phyloP scores from a whole-genome alignment of 257 asterid species.

The Jaltomata sinuosa region DNA sequence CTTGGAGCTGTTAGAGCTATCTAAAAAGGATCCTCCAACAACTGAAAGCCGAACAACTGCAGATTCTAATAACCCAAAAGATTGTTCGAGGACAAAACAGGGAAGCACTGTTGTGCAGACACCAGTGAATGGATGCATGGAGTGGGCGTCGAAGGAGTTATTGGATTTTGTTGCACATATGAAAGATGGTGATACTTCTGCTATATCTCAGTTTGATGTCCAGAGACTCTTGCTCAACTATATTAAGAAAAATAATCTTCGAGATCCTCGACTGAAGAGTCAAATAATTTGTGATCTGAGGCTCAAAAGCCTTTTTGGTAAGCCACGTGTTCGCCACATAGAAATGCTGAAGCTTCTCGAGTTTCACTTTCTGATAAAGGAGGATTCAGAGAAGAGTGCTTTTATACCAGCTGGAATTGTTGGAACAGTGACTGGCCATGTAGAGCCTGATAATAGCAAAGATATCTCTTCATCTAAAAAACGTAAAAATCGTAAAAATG shows the following conservation, averaged over 20 bases:
- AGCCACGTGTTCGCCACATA: constrained; percentile 55
- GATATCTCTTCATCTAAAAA: constrained; percentile 23
- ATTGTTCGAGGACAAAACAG: constrained; percentile 5
- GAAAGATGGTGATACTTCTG: constrained; percentile 67
- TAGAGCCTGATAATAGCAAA: constrained; percentile 27
- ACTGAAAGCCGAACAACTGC: neutral
- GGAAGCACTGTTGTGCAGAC: constrained; percentile 16
- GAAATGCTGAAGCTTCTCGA: constrained; percentile 88
- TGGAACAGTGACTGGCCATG: constrained; percentile 20
- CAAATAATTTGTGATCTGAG: constrained; percentile 63
- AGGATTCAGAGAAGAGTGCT: constrained; percentile 32
- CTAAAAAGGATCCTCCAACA: constrained; percentile 11
- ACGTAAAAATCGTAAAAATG: constrained; percentile 46
- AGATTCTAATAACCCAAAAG: neutral
- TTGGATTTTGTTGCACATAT: constrained; percentile 65
- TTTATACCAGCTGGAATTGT: constrained; percentile 56
- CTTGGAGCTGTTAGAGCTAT: constrained; percentile 6
- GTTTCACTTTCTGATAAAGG: constrained; percentile 52
- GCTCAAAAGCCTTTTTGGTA: constrained; percentile 70
- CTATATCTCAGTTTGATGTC: constrained; percentile 54
- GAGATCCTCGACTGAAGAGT: constrained; percentile 65
- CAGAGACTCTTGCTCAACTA: constrained; percentile 58
- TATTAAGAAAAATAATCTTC: constrained; percentile 57
- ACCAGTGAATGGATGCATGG: constrained; percentile 14
- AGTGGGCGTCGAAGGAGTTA: constrained; percentile 72